These are phyloP conservation scores for Tilletiopsis washingtonensis DNA, from an alignment of 1,284 basidiomycete species.

Conservation along the genomic window DNA sequence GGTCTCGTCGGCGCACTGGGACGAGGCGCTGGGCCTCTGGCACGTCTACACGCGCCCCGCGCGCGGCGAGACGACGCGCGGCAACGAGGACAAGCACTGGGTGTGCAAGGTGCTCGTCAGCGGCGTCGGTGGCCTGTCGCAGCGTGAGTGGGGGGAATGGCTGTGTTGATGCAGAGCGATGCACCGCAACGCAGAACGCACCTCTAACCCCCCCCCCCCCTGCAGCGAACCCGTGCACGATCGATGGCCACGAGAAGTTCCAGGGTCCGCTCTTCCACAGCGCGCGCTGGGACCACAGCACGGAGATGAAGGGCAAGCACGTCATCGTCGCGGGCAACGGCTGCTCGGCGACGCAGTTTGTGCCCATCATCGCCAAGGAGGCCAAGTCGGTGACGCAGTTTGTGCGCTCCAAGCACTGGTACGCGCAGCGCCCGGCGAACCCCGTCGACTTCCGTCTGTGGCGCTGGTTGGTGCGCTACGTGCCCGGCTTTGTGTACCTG, in stretches of 20 bases:
- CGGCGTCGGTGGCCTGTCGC: constrained; percentile 39
- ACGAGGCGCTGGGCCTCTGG: constrained; percentile 36
- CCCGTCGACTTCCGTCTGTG: constrained; percentile 21
- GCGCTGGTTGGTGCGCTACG: constrained; percentile 28
- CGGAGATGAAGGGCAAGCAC: constrained; percentile 42
- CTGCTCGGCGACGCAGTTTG: constrained; percentile 39
- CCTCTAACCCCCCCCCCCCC: background rate
- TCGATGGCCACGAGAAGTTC: constrained; percentile 39
- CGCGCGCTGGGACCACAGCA: constrained; percentile 44
- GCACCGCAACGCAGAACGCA: background rate
- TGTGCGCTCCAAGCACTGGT: constrained; percentile 39
- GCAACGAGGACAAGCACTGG: constrained; percentile 28
- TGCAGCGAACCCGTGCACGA: constrained; percentile 29
- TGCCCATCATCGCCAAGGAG: constrained; percentile 27
- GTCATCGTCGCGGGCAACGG: constrained; percentile 47
- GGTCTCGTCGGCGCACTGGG: constrained; percentile 31
- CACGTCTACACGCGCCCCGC: constrained; percentile 24
- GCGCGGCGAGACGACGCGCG: constrained; percentile 1
- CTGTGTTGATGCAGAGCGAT: background rate
- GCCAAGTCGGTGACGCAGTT: constrained; percentile 36
- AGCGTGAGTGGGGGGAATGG: constrained; percentile 8
- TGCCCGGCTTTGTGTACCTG: constrained; percentile 22
- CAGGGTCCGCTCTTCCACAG: constrained; percentile 44
- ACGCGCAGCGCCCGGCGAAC: constrained; percentile 15
- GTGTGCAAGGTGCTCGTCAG: constrained; percentile 39